These are phyloP conservation scores for Mimosa bimucronata DNA, from an alignment of 306 rosid genomes.

Conservation along the genomic window DNA sequence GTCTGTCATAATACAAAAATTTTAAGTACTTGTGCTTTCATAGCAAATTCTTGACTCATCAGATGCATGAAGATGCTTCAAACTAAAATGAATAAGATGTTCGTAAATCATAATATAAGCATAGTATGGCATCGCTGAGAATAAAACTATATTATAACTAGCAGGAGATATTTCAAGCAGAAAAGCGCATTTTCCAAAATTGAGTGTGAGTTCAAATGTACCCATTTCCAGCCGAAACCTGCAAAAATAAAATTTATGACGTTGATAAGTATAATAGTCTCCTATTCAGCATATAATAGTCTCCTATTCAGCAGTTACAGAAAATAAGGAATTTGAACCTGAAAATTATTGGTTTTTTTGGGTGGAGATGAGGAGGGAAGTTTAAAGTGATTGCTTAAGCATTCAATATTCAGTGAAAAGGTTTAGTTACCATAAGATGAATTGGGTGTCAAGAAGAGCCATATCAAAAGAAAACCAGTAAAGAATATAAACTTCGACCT, in stretches of 20 bases:
- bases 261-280: neutral
- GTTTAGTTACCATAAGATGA: conserved; percentile 12
- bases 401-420: neutral
- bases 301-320: neutral
- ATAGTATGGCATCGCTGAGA: no score
- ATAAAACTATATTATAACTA: no score
- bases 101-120: no score
- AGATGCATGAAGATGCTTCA: neutral
- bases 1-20: neutral
- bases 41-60: conserved; percentile 10
- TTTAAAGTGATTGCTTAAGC: neutral
- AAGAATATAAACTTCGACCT: neutral
- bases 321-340: neutral
- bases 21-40: conserved; percentile 10
- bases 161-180: conserved; percentile 25
- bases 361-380: neutral
- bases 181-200: conserved; percentile 33
- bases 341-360: neutral
- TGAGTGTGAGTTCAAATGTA: conserved; percentile 40
- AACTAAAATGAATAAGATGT: neutral
- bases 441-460: conserved; percentile 6
- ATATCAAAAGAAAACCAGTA: conserved; percentile 13
- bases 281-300: no score
- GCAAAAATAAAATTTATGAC: conserved; percentile 40
- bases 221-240: conserved; percentile 96